These are phyloP conservation scores for Microcyclosporella mali DNA, from an alignment of 2,329 filamentous ascomycete species.

Conservation along the genomic window DNA sequence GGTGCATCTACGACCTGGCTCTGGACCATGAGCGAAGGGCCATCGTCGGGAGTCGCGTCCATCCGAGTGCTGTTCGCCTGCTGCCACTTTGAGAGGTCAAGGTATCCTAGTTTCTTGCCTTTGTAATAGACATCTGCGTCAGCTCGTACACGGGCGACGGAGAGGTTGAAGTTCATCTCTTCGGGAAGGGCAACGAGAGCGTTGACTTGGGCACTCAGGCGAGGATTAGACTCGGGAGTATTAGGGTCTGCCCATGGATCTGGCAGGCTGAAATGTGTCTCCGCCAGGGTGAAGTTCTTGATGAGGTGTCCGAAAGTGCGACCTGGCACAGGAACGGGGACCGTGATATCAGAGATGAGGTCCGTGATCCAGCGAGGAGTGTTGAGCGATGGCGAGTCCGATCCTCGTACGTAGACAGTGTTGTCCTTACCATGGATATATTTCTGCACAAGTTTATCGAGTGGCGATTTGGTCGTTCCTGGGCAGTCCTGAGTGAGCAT, in stretches of 20 bases:
- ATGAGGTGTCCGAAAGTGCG: slow-evolving; percentile 75
- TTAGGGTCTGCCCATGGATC: slow-evolving; percentile 70
- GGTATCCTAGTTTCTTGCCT: slow-evolving; percentile 67
- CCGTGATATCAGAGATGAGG: slow-evolving; percentile 70
- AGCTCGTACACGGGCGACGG: slow-evolving; percentile 70
- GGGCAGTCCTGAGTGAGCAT: slow-evolving; percentile 69
- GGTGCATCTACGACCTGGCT: slow-evolving; percentile 74
- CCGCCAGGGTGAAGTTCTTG: slow-evolving; percentile 75
- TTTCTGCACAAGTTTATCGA: slow-evolving; percentile 72
- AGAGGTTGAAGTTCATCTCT: slow-evolving; percentile 79
- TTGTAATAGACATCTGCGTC: slow-evolving; percentile 76
- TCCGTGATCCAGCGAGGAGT: slow-evolving; percentile 79
- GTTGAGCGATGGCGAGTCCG: slow-evolving; percentile 55
- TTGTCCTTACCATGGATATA: slow-evolving; percentile 77
- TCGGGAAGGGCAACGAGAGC: slow-evolving; percentile 73
- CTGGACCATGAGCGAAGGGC: slow-evolving; percentile 63
- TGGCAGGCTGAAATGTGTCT: slow-evolving; percentile 82
- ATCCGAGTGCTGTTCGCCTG: slow-evolving; percentile 71
- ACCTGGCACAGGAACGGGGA: slow-evolving; percentile 80
- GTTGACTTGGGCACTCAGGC: slow-evolving; percentile 74
- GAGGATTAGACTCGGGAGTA: slow-evolving; percentile 66
- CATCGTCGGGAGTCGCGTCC: slow-evolving; percentile 48
- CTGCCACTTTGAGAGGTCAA: slow-evolving; percentile 79
- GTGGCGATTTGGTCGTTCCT: slow-evolving; percentile 67
- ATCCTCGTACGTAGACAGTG: slow-evolving; percentile 77